Base-by-base conservation (phyloP, 1,284 basidiomycete species). In the Trichosporon ovoides region DNA sequence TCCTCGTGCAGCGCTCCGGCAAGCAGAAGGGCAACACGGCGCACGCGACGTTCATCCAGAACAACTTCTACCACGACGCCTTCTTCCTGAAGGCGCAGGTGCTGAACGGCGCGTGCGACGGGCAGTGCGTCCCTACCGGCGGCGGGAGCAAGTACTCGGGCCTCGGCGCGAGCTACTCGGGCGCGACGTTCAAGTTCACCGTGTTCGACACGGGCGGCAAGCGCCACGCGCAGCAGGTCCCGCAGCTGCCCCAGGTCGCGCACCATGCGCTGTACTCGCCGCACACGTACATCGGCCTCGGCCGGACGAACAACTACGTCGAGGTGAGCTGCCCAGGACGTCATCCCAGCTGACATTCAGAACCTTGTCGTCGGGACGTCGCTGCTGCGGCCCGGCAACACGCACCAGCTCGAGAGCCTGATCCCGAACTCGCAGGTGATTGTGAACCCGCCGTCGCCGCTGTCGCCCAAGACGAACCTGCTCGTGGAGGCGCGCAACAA, bases 271-370 rank as follows among this genome's bases (percentile, higher is more conserved):
- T 98, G 11, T 83, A 87, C 52, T 88, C 91, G 1, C 95, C 96
- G 0, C 97, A 97, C 71, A 85, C 91, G 3, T 97, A 94, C 82
- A 91, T 98, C 71, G 96, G 96, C 0, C 85, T 99, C 2, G 96
- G 96, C 0, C 84, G 96, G 43, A 98, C 95, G n/a, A 99, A 99
- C 79, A 99, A 99, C 76, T 99, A 99, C 78, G 91, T 99, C 69
- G 96, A 99, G 68, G 75, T 76, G 46, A 68, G 80, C 69, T n/a
- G 14, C 19, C 20, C 3, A 7, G 11, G 18, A 11, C 14, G 20
- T 3, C 3, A 13, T 3, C 20, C 22, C 5, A 24, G 22, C 38
- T 58, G 24, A 55, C 28, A 9, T 4, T 9, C 57, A 78, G 81
- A 94, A 93, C 72, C 82, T 96, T 4, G 92, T 93, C 71, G 88